These are phyloP conservation scores for Penicillium goetzii DNA, from an alignment of 495 filamentous ascomycete species.

Conservation along the genomic window DNA sequence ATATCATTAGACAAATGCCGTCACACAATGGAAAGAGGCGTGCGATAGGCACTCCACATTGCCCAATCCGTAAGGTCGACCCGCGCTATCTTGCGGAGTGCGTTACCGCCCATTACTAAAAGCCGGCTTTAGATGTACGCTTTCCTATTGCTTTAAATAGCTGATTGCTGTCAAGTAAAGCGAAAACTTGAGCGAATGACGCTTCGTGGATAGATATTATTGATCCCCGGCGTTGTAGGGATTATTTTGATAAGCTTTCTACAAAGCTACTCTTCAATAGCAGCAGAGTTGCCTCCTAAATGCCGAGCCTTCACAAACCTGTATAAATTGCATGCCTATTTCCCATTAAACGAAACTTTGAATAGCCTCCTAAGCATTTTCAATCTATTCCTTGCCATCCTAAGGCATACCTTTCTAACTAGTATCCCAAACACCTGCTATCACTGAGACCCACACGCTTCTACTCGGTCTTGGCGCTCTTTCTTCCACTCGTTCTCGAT, in stretches of 20 bases:
- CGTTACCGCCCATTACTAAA: not conserved
- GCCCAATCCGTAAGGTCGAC: not conserved
- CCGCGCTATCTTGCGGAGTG: not conserved
- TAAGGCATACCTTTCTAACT: too few species aligned
- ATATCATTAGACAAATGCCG: not conserved
- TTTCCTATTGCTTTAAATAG: not conserved
- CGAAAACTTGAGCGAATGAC: not conserved
- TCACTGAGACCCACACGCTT: too few species aligned
- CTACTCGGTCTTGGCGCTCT: not conserved
- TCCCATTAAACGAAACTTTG: not conserved
- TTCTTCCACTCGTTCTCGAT: not conserved
- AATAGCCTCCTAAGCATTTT: not conserved
- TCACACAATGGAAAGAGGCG: not conserved
- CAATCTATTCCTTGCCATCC: too few species aligned
- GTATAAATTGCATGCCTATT: not conserved
- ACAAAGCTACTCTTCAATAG: too few species aligned
- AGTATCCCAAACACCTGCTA: too few species aligned
- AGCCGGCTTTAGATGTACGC: not conserved
- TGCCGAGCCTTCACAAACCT: not conserved
- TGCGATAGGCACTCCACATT: not conserved
- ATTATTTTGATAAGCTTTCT: not conserved
- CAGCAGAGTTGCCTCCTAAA: not conserved
- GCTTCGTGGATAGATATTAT: not conserved
- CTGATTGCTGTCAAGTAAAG: not conserved
- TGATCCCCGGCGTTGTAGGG: not conserved